Conservation (phyloP, 345 rosid species). For the Microthlaspi erraticum region DNA sequence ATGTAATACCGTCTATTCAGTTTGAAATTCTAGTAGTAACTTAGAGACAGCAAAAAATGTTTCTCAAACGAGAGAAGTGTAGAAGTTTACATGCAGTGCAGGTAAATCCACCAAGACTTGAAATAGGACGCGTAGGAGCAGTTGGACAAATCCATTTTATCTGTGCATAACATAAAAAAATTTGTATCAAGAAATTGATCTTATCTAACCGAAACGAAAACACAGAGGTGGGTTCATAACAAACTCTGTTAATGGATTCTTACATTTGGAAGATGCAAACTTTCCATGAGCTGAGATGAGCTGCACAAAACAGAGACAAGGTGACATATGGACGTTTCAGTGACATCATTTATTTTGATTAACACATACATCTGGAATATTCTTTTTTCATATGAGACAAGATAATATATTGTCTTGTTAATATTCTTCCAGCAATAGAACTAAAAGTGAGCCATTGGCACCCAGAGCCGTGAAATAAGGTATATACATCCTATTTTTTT, state of each 20-base stretch:
- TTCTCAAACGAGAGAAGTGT: constrained; percentile 15
- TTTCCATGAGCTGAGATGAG: constrained; percentile 89
- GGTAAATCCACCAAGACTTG: constrained; percentile 84
- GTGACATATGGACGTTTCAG: constrained; percentile 28
- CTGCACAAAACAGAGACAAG: constrained; percentile 57
- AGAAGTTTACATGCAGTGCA: constrained; percentile 82
- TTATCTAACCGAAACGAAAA: no score
- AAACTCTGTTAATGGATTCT: constrained; percentile 36
- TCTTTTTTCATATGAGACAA: constrained; percentile 24
- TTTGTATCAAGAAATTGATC: no score
- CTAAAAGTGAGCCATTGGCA: constrained; percentile 49
- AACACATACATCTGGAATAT: constrained; percentile 24
- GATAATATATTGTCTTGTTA: constrained; percentile 29
- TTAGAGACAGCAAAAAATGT: constrained; percentile 17
- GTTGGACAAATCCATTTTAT: constrained; percentile 99
- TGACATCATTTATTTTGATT: constrained; percentile 3
- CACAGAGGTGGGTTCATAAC: background rate
- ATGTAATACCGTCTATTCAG: background rate
- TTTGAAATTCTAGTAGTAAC: background rate
- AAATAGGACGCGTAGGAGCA: constrained; percentile 88
- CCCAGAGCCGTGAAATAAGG: constrained; percentile 40
- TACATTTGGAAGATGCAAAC: constrained; percentile 93
- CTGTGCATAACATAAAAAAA: constrained; percentile 53
- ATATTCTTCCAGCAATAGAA: constrained; percentile 29
- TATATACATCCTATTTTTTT: constrained; percentile 41